Base-by-base conservation (phyloP, 2,329 filamentous ascomycete genomes). In the Cercospora zeae-maydis region DNA sequence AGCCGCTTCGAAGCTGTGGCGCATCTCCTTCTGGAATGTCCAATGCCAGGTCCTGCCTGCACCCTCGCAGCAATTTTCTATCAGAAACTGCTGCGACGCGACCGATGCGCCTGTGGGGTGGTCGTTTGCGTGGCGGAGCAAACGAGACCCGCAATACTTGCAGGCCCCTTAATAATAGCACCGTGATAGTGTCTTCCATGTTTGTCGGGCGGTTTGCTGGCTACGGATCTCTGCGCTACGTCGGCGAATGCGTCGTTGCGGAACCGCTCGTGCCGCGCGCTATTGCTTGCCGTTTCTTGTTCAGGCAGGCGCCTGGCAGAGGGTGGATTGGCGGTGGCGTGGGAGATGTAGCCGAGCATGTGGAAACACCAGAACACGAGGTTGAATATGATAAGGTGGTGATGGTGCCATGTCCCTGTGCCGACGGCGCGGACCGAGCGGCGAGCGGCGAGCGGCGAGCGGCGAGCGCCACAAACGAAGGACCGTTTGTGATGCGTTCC, bases 1-100 rank as follows among this genome's bases (percentile, higher is more conserved):
- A 56, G 57, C 57, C 57, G 57, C 57, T 59, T 52, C 19, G 6
- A 51, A 45, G 62, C 37, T 39, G 58, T 33, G n/a, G 45, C 42
- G 51, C 60, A 37, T 57, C 59, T 54, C 37, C 33, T 64, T 58
- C 62, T 64, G 49, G 59, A 58, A 58, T 61, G 64, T 55, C 59
- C 33, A 24, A 47, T 33, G 54, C 61, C 56, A 42, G 57, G 56
- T 53, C 16, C 21, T 47, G 60, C 52, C 57, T 59, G 55, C 42
- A 45, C 19, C 27, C 47, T 54, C n/a, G 52, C n/a, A 54, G n/a
- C 54, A 58, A 34, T 56, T 37, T 56, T 61, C 45, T 61, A 63
- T 66, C 63, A 65, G 60, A 65, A 61, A 63, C 64, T 53, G 55
- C 61, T 56, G 58, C 63, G 57, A 60, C 37, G 59, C 61, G 61